phyloP scores from a whole-genome alignment of 23 red algal species.

The Gracilaria vermiculophylla region DNA sequence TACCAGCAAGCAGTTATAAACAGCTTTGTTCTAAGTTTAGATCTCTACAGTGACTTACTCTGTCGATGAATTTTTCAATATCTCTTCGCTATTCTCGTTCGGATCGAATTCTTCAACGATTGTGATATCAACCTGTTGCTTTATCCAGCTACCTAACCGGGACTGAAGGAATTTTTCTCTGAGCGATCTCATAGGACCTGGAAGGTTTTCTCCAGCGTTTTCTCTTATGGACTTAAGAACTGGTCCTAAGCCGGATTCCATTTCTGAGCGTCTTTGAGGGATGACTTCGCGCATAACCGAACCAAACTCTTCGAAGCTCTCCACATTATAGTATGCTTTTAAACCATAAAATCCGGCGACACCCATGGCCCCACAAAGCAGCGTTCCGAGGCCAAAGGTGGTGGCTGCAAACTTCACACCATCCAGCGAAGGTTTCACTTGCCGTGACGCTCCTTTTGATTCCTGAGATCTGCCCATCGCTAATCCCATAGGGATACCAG shows the following conservation, averaged over 20 bases:
- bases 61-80: neutral
- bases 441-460: constrained; percentile 4
- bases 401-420: constrained; percentile 61
- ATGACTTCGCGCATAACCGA: constrained; percentile 50
- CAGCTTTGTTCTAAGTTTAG: neutral
- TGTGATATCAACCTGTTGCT: constrained; percentile 35
- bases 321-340: constrained; percentile 33
- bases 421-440: constrained; percentile 30
- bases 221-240: constrained; percentile 24
- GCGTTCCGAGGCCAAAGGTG: constrained; percentile 60
- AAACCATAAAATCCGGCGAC: constrained; percentile 37
- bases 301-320: constrained; percentile 64
- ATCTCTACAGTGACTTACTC: neutral
- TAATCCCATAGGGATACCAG: constrained; percentile 62
- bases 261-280: constrained; percentile 13
- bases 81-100: neutral
- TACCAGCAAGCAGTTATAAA: neutral
- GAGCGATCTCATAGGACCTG: constrained; percentile 36
- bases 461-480: constrained; percentile 61
- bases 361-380: constrained; percentile 54
- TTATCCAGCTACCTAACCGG: constrained; percentile 46
- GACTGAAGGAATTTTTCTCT: constrained; percentile 34
- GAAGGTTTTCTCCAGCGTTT: constrained; percentile 54
- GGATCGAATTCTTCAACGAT: neutral
- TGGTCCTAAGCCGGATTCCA: constrained; percentile 57